Conservation (phyloP, 1,284 basidiomycete species). For the Melampsora larici-populina region DNA sequence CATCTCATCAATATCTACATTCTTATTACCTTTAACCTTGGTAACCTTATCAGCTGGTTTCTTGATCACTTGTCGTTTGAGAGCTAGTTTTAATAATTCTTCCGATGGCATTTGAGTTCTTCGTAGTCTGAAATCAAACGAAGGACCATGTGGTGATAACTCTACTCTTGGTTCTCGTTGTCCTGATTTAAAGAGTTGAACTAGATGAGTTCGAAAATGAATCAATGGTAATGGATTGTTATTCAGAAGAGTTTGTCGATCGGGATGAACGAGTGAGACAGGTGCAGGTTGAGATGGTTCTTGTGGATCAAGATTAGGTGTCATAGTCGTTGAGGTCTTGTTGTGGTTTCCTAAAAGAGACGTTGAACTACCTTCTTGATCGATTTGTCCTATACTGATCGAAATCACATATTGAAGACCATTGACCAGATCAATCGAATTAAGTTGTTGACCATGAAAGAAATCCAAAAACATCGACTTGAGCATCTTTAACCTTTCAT, state of each 20-base stretch:
- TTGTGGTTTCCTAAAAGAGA: slow-evolving; percentile 14
- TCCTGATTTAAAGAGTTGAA: slow-evolving; percentile 71
- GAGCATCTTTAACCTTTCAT: slow-evolving; percentile 83
- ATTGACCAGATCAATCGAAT: slow-evolving; percentile 57
- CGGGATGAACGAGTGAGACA: slow-evolving; percentile 53
- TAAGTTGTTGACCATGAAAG: slow-evolving; percentile 82
- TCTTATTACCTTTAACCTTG: slow-evolving; percentile 64
- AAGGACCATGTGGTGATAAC: slow-evolving; percentile 85
- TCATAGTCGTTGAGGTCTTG: background rate
- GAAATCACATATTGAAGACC: slow-evolving; percentile 58
- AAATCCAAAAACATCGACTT: slow-evolving; percentile 84
- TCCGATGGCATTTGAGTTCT: slow-evolving; percentile 70
- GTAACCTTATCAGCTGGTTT: slow-evolving; percentile 87
- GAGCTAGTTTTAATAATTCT: slow-evolving; percentile 74
- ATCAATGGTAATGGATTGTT: slow-evolving; percentile 69
- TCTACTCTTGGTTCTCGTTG: slow-evolving; percentile 74
- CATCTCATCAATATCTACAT: slow-evolving; percentile 93
- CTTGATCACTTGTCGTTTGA: slow-evolving; percentile 64
- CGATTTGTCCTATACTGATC: slow-evolving; percentile 80
- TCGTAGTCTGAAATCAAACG: slow-evolving; percentile 76
- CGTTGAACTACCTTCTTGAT: slow-evolving; percentile 29
- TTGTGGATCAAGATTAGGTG: background rate
- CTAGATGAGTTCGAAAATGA: slow-evolving; percentile 83
- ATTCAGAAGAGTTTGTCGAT: slow-evolving; percentile 51
- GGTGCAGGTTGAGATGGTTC: slow-evolving; percentile 40